These are phyloP conservation scores for Closterium sp. DNA, from an alignment of 139 green algal genomes.

Conservation along the genomic window DNA sequence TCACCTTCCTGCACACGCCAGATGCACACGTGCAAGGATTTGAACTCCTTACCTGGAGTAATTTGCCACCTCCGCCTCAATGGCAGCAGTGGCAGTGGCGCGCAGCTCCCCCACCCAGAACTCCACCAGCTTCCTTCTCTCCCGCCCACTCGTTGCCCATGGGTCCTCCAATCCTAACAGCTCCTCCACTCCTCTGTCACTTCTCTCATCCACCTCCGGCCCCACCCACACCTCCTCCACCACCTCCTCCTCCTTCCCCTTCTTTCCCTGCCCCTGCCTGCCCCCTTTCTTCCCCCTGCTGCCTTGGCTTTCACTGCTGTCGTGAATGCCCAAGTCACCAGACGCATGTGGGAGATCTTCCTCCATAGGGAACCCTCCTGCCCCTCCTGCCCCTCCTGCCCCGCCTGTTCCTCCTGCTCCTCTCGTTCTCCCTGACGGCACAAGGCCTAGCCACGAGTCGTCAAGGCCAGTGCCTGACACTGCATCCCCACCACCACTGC, in stretches of 20 bases:
- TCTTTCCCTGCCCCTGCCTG: too few relatives aligned
- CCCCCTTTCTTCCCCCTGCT: too few relatives aligned
- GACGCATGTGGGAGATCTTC: background rate
- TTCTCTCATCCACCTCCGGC: background rate
- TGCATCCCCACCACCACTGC: background rate
- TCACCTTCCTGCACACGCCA: slow-evolving; percentile 6
- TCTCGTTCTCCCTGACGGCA: background rate
- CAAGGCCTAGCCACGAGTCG: background rate
- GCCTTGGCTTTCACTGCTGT: background rate
- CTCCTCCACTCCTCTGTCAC: background rate
- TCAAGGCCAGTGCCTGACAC: background rate
- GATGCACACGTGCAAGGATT: background rate
- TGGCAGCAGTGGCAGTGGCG: background rate
- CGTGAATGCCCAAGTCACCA: background rate
- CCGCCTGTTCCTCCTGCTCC: background rate
- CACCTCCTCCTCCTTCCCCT: background rate
- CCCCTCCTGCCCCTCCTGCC: background rate
- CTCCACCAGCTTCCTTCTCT: slow-evolving; percentile 3
- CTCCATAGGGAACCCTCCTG: background rate
- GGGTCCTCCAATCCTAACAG: background rate
- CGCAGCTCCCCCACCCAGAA: background rate
- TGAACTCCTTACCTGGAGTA: background rate
- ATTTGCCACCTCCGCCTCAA: background rate
- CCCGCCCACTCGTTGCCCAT: background rate
- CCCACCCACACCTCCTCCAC: background rate